Conservation (phyloP, 139 green algal genomes). For the Ulvella scutata region DNA sequence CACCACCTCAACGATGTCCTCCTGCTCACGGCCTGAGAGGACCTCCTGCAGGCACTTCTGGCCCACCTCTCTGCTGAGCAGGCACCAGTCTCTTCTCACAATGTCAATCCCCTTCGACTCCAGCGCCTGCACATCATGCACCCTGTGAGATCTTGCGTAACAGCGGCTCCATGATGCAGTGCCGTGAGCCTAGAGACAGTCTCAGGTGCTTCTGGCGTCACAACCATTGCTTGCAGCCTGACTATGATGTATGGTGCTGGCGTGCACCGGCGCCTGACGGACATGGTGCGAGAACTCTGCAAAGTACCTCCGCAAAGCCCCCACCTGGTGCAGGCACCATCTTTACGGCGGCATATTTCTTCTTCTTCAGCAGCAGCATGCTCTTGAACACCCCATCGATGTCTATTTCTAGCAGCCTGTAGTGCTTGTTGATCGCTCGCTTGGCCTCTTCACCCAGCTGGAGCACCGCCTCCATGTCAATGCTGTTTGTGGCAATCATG, state of each 20-base stretch:
- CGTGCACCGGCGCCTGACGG: no score
- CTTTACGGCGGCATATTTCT: constrained; percentile 96
- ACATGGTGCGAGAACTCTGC: no score
- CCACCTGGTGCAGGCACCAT: constrained; percentile 37
- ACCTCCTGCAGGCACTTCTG: constrained; percentile 68
- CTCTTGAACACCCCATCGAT: constrained; percentile 86
- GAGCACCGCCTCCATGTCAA: constrained; percentile 41
- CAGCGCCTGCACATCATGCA: constrained; percentile 28
- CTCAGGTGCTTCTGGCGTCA: no score
- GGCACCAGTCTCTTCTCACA: constrained; percentile 93
- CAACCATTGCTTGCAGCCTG: no score
- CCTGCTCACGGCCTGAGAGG: constrained; percentile 41
- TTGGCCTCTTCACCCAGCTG: constrained; percentile 55
- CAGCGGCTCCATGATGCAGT: no score
- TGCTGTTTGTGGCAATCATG: constrained; percentile 79
- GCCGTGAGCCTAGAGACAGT: no score
- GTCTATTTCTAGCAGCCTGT: constrained; percentile 92
- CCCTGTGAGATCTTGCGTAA: no score
- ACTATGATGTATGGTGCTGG: no score
- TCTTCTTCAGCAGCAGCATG: constrained; percentile 99
- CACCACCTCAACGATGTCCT: constrained; percentile 82
- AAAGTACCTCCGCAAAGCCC: constrained; percentile 34
- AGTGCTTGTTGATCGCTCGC: constrained; percentile 42
- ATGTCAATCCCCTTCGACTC: constrained; percentile 97
- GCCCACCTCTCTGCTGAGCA: constrained; percentile 80